Percentiles rank a stretch among this genome's conserved stretches.
phyloP scores from a whole-genome alignment of 805 yeast genomes.

The Metschnikowia orientalis region DNA sequence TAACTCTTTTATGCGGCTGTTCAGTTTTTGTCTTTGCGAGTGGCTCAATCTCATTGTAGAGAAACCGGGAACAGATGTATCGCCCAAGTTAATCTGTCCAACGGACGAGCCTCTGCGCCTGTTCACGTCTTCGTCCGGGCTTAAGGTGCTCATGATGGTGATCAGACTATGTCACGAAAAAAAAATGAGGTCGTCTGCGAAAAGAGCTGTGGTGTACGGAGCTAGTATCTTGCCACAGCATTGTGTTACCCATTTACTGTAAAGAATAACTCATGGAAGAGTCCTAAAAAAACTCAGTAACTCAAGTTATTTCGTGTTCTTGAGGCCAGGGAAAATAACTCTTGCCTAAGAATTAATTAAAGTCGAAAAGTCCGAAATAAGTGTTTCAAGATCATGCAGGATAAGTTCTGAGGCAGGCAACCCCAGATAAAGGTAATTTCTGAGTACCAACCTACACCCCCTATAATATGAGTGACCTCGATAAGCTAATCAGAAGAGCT shows the following conservation, averaged over 20 bases:
- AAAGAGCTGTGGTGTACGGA: conserved; percentile 1
- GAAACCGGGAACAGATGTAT: conserved; percentile 60
- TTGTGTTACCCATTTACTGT: too few species aligned
- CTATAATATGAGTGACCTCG: conserved; percentile 13
- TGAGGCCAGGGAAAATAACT: too few species aligned
- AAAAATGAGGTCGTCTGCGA: conserved; percentile 1
- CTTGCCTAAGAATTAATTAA: too few species aligned
- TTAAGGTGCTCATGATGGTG: conserved; percentile 13
- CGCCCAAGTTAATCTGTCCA: conserved; percentile 73
- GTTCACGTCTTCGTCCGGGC: conserved; percentile 8
- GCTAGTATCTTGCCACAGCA: too few species aligned
- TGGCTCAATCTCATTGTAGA: conserved; percentile 58
- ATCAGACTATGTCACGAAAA: too few species aligned
- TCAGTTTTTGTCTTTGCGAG: conserved; percentile 32
- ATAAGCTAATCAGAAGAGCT: conserved; percentile 29
- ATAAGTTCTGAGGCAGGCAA: conserved; percentile 1
- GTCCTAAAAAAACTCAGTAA: too few species aligned
- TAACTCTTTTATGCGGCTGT: conserved; percentile 30
- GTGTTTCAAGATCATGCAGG: too few species aligned
- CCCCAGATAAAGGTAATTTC: not conserved
- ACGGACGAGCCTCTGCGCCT: conserved; percentile 62
- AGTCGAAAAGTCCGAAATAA: too few species aligned
- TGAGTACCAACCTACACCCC: not conserved
- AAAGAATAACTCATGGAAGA: too few species aligned
- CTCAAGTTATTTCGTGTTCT: too few species aligned